Percentiles rank a stretch among this genome's conserved stretches.
These are phyloP conservation scores for Rhizoctonia solani DNA, from an alignment of 1,284 basidiomycete species.

Conservation along the genomic window DNA sequence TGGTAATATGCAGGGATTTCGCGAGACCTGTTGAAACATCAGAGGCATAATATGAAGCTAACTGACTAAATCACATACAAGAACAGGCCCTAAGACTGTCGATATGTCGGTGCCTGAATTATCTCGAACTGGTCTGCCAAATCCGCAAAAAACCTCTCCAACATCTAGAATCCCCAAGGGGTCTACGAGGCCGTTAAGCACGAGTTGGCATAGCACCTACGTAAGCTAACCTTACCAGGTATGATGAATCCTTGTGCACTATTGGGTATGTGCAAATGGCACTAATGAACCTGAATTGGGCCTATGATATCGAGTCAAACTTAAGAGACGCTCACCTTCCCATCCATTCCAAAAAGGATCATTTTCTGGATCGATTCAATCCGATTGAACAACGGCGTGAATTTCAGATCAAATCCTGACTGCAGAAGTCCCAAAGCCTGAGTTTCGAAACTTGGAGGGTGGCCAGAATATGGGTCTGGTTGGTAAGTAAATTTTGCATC, in stretches of 20 bases:
- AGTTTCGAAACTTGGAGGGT: conserved; percentile 8
- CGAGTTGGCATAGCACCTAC: conserved; percentile 1
- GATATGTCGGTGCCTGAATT: neutral
- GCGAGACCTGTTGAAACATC: conserved; percentile 5
- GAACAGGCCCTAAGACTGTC: conserved; percentile 6
- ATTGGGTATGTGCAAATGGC: too few species aligned
- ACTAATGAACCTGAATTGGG: too few species aligned
- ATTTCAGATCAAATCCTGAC: neutral
- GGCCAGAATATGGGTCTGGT: conserved; percentile 17
- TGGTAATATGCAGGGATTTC: conserved; percentile 24
- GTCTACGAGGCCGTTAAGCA: neutral
- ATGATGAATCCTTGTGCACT: too few species aligned
- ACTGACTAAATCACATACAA: neutral
- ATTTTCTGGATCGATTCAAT: conserved; percentile 17
- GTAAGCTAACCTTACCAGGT: neutral
- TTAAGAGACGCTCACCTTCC: conserved; percentile 10
- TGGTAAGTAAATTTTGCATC: conserved; percentile 10
- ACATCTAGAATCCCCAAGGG: conserved; percentile 23
- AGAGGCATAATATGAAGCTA: neutral
- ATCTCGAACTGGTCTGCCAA: conserved; percentile 22
- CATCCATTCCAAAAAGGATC: conserved; percentile 29
- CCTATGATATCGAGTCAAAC: too few species aligned
- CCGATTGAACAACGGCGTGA: conserved; percentile 1
- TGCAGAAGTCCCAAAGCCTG: conserved; percentile 10
- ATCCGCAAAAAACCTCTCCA: conserved; percentile 20